Percentiles rank a stretch among this genome's conserved stretches.
phyloP scores from a whole-genome alignment of 768 basidiomycete genomes.

The Collybia nuda region DNA sequence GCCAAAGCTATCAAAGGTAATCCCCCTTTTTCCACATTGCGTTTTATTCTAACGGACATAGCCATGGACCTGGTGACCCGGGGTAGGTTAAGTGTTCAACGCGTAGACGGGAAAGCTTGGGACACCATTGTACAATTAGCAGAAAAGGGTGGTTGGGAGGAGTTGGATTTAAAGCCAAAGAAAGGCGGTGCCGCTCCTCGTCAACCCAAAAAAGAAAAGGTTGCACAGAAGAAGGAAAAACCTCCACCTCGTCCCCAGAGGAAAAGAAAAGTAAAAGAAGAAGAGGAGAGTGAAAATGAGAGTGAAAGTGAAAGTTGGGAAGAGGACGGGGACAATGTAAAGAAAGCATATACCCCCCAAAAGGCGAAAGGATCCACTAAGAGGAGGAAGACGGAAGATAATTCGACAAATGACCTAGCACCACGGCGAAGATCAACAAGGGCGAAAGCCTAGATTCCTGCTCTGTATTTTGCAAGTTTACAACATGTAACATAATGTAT shows the following conservation, averaged over 20 bases:
- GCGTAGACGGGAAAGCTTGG: conserved; percentile 68
- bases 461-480: background rate
- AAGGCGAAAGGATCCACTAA: background rate
- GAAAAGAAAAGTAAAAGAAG: conserved; percentile 17
- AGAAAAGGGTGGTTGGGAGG: conserved; percentile 78
- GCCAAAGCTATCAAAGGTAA: conserved; percentile 64
- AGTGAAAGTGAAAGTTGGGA: conserved; percentile 7
- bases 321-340: conserved; percentile 10
- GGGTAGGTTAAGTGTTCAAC: conserved; percentile 87
- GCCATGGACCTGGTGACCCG: conserved; percentile 80
- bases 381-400: no score
- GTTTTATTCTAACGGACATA: conserved; percentile 18
- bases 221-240: conserved; percentile 10
- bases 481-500: background rate
- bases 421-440: background rate
- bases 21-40: conserved; percentile 5
- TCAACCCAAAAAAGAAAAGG: conserved; percentile 17
- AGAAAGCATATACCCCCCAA: conserved; percentile 1
- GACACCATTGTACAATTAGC: conserved; percentile 59
- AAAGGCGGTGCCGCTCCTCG: conserved; percentile 18
- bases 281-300: conserved; percentile 15
- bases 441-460: background rate
- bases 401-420: no score
- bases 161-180: conserved; percentile 38
- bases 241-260: conserved; percentile 3